Conservation (phyloP, 176 grass and related monocot species). For the Aegilops sharonensis region DNA sequence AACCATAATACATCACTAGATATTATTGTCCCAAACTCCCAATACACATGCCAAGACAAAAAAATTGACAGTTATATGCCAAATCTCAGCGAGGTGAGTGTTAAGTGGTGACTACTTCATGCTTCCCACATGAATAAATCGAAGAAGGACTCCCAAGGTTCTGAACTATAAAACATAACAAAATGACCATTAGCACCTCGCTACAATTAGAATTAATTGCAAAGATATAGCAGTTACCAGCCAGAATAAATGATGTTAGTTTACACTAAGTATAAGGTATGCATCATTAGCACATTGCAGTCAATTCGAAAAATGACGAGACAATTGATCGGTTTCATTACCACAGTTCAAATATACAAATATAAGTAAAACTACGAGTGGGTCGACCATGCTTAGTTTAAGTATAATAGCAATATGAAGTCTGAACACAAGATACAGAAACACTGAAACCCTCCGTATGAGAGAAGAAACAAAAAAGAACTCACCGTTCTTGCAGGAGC, state of each 20-base stretch:
- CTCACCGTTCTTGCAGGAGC: constrained; percentile 92
- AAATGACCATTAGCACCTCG: not conserved
- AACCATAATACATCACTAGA: constrained; percentile 17
- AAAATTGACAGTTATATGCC: not conserved
- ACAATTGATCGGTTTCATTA: not conserved
- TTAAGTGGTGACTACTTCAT: not conserved
- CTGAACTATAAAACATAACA: not conserved
- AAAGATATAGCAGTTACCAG: not conserved
- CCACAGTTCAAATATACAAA: constrained; percentile 14
- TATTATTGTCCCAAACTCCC: not conserved
- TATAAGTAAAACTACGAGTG: not conserved
- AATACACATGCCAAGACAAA: constrained; percentile 17
- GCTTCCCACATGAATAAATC: not conserved
- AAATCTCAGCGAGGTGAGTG: not conserved
- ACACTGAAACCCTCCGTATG: constrained; percentile 5
- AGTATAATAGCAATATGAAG: not conserved
- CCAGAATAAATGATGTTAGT: constrained; percentile 12
- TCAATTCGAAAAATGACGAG: not conserved
- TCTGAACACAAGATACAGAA: constrained; percentile 10
- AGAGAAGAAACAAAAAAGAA: constrained; percentile 21
- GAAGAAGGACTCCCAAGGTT: not conserved
- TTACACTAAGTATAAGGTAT: not conserved
- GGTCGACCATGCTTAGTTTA: not conserved
- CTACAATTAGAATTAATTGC: not conserved
- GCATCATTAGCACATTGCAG: not conserved